A percentile compares a stretch with the other conserved stretches of the same genome.
phyloP scores from a whole-genome alignment of 2,329 filamentous ascomycete species.

The Fusarium fracticaudum region DNA sequence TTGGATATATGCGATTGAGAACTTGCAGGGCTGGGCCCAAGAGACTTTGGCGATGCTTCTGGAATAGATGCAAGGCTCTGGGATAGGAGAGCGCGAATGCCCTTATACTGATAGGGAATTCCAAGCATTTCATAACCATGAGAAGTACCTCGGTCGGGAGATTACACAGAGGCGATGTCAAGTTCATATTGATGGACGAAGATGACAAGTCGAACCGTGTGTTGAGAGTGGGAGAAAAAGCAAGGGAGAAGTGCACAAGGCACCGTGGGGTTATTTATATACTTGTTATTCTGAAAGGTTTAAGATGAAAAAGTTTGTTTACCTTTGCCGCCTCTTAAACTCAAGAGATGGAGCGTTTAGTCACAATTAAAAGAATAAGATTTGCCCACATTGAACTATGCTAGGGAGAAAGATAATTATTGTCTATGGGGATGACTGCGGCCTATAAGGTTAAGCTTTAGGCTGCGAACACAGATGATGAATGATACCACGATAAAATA shows the following conservation, averaged over 20 bases:
- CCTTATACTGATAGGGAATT: not conserved
- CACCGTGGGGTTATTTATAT: not conserved
- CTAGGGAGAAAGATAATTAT: no score
- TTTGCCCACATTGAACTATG: not conserved
- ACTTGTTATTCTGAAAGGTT: not conserved
- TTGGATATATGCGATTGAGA: no score
- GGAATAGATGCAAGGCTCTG: not conserved
- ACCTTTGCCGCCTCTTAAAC: not conserved
- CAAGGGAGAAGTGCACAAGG: not conserved
- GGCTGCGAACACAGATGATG: no score
- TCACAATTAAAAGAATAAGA: not conserved
- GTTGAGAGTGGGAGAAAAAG: not conserved
- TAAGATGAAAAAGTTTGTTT: not conserved
- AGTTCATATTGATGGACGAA: not conserved
- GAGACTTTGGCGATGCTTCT: not conserved
- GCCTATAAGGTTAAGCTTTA: no score
- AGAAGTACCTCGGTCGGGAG: not conserved
- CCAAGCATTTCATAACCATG: not conserved
- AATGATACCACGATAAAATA: no score
- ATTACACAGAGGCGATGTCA: not conserved
- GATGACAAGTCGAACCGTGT: rapidly evolving
- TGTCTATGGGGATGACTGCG: no score
- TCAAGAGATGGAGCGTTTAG: not conserved
- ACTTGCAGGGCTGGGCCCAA: no score
- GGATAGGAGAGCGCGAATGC: rapidly evolving